phyloP scores from a whole-genome alignment of 192 early-diverging fungal species.

The Allomyces macrogynus region DNA sequence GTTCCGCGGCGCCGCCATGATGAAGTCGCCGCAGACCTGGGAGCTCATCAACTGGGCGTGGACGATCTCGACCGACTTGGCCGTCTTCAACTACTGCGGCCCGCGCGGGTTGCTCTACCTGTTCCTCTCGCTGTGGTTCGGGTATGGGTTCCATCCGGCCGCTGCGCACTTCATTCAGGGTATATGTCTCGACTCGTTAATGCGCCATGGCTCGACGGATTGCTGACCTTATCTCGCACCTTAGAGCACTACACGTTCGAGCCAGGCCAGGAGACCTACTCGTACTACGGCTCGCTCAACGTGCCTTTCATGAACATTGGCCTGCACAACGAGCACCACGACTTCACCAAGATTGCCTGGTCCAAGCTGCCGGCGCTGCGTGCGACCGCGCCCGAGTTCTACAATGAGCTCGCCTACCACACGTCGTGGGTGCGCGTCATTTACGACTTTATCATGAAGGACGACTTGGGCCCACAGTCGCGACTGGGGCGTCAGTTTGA shows the following conservation, averaged over 20 bases:
- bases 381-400: constrained; percentile 69
- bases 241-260: constrained; percentile 85
- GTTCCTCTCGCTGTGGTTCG: constrained; percentile 48
- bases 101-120: constrained; percentile 44
- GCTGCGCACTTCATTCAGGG: constrained; percentile 83
- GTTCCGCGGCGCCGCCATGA: constrained; percentile 42
- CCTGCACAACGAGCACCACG: constrained; percentile 97
- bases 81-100: constrained; percentile 36
- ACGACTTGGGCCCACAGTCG: constrained; percentile 57
- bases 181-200: too few relatives aligned
- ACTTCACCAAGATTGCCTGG: constrained; percentile 82
- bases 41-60: constrained; percentile 59
- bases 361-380: constrained; percentile 60
- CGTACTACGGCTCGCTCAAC: constrained; percentile 87
- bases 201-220: too few relatives aligned
- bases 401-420: constrained; percentile 61
- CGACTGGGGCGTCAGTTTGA: constrained; percentile 50
- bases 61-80: constrained; percentile 30
- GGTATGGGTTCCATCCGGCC: constrained; percentile 73
- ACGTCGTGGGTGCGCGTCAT: constrained; percentile 74
- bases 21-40: constrained; percentile 50
- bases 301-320: constrained; percentile 81
- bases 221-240: too few relatives aligned
- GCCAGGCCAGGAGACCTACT: constrained; percentile 87
- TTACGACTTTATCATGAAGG: constrained; percentile 57